phyloP scores from a whole-genome alignment of 495 filamentous ascomycete genomes.

The Viridothelium virens region DNA sequence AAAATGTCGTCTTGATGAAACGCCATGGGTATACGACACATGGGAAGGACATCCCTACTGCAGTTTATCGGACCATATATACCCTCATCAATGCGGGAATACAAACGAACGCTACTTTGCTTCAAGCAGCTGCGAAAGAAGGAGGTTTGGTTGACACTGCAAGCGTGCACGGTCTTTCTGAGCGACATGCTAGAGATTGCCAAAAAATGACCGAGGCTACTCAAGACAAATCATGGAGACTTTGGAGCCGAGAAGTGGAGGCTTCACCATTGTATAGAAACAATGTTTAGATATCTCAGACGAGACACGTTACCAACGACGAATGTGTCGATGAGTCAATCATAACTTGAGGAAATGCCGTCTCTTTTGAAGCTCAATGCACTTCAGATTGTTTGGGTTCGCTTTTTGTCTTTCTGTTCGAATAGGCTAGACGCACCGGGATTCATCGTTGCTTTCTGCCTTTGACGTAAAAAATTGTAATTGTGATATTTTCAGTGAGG shows the following conservation, averaged over 20 bases:
- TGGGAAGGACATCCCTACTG: conserved; percentile 4
- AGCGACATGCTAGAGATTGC: conserved; percentile 1
- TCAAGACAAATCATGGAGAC: conserved; percentile 1
- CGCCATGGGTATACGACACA: background rate
- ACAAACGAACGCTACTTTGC: background rate
- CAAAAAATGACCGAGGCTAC: conserved; percentile 8
- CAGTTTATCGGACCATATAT: background rate
- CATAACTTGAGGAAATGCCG: background rate
- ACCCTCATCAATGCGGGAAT: background rate
- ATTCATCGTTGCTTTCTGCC: too few species aligned
- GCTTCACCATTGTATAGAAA: background rate
- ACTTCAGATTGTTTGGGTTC: too few species aligned
- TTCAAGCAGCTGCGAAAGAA: conserved; percentile 5
- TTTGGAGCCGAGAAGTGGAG: background rate
- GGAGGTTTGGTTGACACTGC: background rate
- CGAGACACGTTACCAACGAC: background rate
- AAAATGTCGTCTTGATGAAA: conserved; percentile 9
- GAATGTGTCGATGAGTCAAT: background rate
- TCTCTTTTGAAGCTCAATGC: too few species aligned
- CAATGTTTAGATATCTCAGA: background rate
- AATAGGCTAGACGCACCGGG: too few species aligned
- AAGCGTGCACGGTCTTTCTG: background rate
- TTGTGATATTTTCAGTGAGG: too few species aligned
- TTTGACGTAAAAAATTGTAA: too few species aligned
- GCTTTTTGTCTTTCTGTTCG: too few species aligned